A percentile compares a stretch with the other conserved stretches of the same genome.
phyloP scores from a whole-genome alignment of 371 early-diverging fungal genomes.

The Rhizopus stolonifer region DNA sequence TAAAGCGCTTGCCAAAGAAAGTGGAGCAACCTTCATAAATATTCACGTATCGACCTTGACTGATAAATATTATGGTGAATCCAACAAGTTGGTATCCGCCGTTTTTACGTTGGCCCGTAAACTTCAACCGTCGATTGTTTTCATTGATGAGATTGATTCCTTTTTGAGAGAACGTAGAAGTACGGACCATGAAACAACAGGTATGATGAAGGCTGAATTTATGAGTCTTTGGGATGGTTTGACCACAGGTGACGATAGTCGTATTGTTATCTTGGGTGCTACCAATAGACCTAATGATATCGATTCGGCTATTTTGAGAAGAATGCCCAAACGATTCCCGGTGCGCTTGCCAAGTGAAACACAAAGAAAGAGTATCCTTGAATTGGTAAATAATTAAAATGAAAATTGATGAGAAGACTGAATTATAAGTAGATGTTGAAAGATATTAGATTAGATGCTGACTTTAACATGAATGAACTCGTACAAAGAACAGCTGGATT shows the following conservation, averaged over 20 bases:
- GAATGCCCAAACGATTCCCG: conserved; percentile 97
- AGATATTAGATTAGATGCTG: conserved; percentile 62
- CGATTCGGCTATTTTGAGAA: conserved; percentile 91
- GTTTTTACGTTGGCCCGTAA: conserved; percentile 92
- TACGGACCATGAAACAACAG: conserved; percentile 95
- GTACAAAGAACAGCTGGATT: conserved; percentile 80
- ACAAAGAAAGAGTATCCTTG: conserved; percentile 90
- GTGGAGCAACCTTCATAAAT: conserved; percentile 94
- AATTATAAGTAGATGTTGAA: conserved; percentile 64
- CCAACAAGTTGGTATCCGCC: conserved; percentile 90
- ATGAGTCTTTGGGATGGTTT: conserved; percentile 98
- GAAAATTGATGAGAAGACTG: background rate
- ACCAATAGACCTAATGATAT: conserved; percentile 98
- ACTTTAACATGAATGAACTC: conserved; percentile 75
- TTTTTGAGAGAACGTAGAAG: conserved; percentile 91
- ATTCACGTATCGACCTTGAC: conserved; percentile 93
- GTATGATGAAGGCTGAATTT: conserved; percentile 98
- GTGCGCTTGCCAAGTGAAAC: conserved; percentile 85
- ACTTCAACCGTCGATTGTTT: conserved; percentile 93
- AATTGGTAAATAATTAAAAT: conserved; percentile 54
- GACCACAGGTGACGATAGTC: conserved; percentile 71
- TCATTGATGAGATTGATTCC: conserved; percentile 98
- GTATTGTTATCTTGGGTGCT: conserved; percentile 90
- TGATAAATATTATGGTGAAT: conserved; percentile 98
- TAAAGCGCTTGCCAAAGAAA: conserved; percentile 95